phyloP scores from a whole-genome alignment of 306 rosid species.

The Quercus agrifolia region DNA sequence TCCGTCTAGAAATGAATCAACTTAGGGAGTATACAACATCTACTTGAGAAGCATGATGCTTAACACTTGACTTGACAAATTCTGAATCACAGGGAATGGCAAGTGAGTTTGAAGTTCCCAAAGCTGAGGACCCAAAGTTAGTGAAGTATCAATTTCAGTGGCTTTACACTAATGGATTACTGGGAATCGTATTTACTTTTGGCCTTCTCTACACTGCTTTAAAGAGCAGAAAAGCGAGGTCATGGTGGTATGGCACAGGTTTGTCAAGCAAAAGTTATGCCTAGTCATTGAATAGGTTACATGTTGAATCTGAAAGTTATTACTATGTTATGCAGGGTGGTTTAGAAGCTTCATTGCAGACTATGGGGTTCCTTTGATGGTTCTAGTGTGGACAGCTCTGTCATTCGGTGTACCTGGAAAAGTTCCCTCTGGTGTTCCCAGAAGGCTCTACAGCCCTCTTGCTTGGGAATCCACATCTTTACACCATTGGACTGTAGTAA shows the following conservation, averaged over 20 bases:
- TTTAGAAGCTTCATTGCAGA: constrained; percentile 72
- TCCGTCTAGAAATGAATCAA: not conserved
- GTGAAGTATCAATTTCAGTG: constrained; percentile 54
- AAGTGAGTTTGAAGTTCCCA: constrained; percentile 60
- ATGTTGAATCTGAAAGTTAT: not conserved
- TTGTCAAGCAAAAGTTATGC: constrained; percentile 17
- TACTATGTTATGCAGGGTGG: constrained; percentile 42
- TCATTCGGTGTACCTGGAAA: constrained; percentile 57
- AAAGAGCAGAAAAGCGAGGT: constrained; percentile 79
- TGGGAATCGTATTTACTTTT: constrained; percentile 66
- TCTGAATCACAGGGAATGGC: constrained; percentile 54
- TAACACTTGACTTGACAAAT: not conserved
- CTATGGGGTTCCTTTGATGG: constrained; percentile 86
- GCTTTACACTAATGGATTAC: constrained; percentile 71
- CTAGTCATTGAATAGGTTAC: not conserved
- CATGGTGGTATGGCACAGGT: constrained; percentile 89
- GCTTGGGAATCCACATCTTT: constrained; percentile 74
- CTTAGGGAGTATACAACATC: not conserved
- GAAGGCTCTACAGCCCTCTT: constrained; percentile 70
- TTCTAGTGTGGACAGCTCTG: constrained; percentile 65
- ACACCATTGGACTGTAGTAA: constrained; percentile 73
- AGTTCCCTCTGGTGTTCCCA: constrained; percentile 74
- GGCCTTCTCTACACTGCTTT: constrained; percentile 74
- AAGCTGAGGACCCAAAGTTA: constrained; percentile 37
- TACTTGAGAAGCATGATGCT: not conserved